A percentile compares a stretch with the other conserved stretches of the same genome.
These are phyloP conservation scores for Capsaspora owczarzaki DNA, from an alignment of 78 protist genomes.

Conservation along the genomic window DNA sequence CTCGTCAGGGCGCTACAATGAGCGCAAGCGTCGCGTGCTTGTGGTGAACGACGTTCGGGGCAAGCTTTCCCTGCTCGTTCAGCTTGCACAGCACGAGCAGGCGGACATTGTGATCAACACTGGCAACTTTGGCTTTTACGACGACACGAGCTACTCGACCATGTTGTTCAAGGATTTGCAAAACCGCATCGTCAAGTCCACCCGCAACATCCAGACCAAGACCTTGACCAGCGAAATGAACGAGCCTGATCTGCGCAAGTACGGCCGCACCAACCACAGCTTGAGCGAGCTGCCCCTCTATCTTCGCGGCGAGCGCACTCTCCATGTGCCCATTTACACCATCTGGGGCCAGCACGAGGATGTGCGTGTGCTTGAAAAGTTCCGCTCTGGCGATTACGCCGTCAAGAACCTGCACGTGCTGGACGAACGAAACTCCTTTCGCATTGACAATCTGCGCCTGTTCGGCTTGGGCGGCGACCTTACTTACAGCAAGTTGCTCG, in stretches of 20 bases:
- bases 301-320: neutral
- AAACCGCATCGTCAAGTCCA: too few species aligned
- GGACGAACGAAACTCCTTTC: neutral
- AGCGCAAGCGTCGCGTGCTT: too few species aligned
- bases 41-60: too few species aligned
- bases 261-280: neutral
- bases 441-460: neutral
- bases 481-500: neutral
- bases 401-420: neutral
- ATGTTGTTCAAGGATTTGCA: too few species aligned
- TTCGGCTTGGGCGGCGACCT: constrained; percentile 18
- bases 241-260: too few species aligned
- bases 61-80: too few species aligned
- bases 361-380: neutral
- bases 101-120: constrained; percentile 5
- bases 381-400: neutral
- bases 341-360: constrained; percentile 24
- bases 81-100: too few species aligned
- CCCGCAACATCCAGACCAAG: too few species aligned
- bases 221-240: too few species aligned
- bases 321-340: constrained; percentile 12
- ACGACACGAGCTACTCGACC: neutral
- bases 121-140: constrained; percentile 19
- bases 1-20: too few species aligned
- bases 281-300: neutral